Base-by-base conservation (phyloP, 805 yeast genomes). In the Ascoidea rubescens region DNA sequence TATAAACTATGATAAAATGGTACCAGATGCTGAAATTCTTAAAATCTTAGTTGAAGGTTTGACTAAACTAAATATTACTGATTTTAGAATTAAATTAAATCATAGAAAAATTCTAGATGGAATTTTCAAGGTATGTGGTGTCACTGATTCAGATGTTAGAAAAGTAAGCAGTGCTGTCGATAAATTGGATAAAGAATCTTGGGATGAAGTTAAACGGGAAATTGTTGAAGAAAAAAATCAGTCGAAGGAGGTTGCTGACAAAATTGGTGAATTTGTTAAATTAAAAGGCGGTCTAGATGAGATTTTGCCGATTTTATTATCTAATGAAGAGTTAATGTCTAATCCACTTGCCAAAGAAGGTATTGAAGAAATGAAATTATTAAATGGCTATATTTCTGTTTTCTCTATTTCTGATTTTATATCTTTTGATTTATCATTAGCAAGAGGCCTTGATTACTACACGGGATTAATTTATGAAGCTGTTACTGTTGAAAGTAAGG, bases 381-480 rank as follows among this genome's bases (percentile, higher is more conserved):
- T 87, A 64, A 82, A 86, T 55, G 83, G 80, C 46, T 93, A 87
- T 60, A 75, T 84, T 12, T 87, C 87, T 57, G 95, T 96, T 5
- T 88, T 88, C 61, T 85, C 75, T n/a, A 80, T 88, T 56, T 75
- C 75, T 51, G 57, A 73, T 12, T 78, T 68, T 67, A 73, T 88
- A 55, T 83, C 91, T 10, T 91, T 93, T 60, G 99, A 93, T 68
- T 75, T 93, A 68, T 90, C 98, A 3, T 74, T 93, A 58, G 99
- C 99, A 46, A 82, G 99, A 74, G 99, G 99, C 50, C 78, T 93
- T 62, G 99, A 93, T 69, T 93, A 93, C 70, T 93, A 93, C 71
- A 93, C 99, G 12, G 99, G 99, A 45, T 76, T 93, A 58, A 93
- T 93, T 58, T 93, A 89, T 69, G 99, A 93, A 69, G 96, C 93